Conservation (phyloP, 495 filamentous ascomycete species). For the Trichoderma orchidacearum region DNA sequence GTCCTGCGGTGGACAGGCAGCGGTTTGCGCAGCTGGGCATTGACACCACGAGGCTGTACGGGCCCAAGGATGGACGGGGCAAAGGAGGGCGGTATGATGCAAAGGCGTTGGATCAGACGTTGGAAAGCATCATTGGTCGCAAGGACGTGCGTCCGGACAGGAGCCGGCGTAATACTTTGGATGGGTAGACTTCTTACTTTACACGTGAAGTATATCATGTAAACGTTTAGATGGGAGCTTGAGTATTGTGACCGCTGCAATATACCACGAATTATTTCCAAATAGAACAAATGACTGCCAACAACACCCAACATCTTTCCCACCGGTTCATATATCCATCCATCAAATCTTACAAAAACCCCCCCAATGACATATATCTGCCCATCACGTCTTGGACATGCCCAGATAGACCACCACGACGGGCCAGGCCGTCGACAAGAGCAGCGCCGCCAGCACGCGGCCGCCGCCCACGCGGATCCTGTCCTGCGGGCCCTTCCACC, state of each 20-base stretch:
- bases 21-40: slow-evolving; percentile 56
- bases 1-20: slow-evolving; percentile 55
- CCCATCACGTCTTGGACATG: neutral
- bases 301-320: no score
- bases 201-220: neutral
- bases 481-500: slow-evolving; percentile 16
- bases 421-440: slow-evolving; percentile 3
- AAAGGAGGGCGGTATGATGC: neutral
- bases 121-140: slow-evolving; percentile 58
- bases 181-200: neutral
- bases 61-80: slow-evolving; percentile 31
- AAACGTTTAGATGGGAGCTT: no score
- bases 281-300: no score
- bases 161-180: neutral
- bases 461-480: slow-evolving; percentile 7
- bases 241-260: neutral
- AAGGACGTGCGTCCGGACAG: neutral
- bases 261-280: neutral
- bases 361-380: neutral
- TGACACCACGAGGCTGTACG: slow-evolving; percentile 68
- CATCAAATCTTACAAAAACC: neutral
- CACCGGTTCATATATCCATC: no score
- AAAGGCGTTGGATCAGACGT: slow-evolving; percentile 14
- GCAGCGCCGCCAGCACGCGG: neutral
- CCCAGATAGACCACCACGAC: slow-evolving; percentile 1